These are phyloP conservation scores for Pseudocercospora eumusae DNA, from an alignment of 2,329 filamentous ascomycete genomes.

Conservation along the genomic window DNA sequence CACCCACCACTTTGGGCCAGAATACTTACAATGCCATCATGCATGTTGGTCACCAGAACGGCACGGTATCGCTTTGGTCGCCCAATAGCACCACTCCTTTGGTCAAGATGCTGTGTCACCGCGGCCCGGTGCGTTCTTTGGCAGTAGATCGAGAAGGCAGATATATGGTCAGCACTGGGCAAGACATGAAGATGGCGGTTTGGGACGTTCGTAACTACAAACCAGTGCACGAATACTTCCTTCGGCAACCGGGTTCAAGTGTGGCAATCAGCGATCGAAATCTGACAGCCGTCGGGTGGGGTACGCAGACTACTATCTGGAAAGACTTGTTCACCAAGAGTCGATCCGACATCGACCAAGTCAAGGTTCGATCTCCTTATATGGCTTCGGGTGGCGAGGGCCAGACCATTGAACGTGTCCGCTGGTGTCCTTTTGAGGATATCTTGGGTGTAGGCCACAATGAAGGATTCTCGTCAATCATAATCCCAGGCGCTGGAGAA, in stretches of 20 bases:
- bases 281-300: constrained; percentile 86
- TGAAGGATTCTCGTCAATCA: constrained; percentile 81
- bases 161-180: constrained; percentile 93
- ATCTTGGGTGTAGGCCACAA: constrained; percentile 82
- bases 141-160: constrained; percentile 85
- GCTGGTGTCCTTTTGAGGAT: constrained; percentile 95
- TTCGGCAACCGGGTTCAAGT: constrained; percentile 76
- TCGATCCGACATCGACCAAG: constrained; percentile 57
- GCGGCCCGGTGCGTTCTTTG: constrained; percentile 81
- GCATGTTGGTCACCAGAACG: constrained; percentile 92
- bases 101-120: constrained; percentile 87
- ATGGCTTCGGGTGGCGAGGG: constrained; percentile 91
- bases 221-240: constrained; percentile 86
- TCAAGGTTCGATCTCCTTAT: constrained; percentile 84
- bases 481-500: constrained; percentile 93
- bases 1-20: constrained; percentile 78
- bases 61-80: constrained; percentile 92
- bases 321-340: constrained; percentile 81
- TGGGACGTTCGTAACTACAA: constrained; percentile 96
- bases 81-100: constrained; percentile 84
- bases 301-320: constrained; percentile 87
- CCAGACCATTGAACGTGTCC: constrained; percentile 73
- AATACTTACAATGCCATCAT: constrained; percentile 92
- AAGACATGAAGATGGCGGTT: constrained; percentile 87
- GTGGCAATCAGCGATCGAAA: constrained; percentile 86